A percentile compares a stretch with the other conserved stretches of the same genome.
Conservation (phyloP, 495 filamentous ascomycete genomes). For the Hapsidospora chrysogenum region DNA sequence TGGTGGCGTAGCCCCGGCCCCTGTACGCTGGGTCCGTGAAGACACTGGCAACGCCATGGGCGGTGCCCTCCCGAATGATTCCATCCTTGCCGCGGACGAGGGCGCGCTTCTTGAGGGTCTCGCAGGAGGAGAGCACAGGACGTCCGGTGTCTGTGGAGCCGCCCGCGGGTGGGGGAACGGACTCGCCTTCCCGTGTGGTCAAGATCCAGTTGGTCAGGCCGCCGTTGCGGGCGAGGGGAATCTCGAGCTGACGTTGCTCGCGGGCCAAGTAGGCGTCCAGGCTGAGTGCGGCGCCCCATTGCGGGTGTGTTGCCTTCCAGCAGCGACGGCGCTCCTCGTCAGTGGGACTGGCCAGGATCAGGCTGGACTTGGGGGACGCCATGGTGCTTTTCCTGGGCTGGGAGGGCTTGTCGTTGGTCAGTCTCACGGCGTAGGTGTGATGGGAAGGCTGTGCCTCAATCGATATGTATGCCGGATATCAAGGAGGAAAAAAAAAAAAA, state of each 20-base stretch:
- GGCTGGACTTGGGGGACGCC: no score
- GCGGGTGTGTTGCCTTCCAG: constrained; percentile 48
- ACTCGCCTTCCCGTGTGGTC: no score
- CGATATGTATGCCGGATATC: neutral
- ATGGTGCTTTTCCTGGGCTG: no score
- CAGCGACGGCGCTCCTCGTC: constrained; percentile 42
- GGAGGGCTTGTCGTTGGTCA: no score
- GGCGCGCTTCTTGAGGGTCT: constrained; percentile 64
- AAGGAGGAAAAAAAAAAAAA: neutral
- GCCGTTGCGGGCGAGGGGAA: constrained; percentile 51
- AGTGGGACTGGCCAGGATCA: constrained; percentile 54
- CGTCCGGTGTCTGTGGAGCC: constrained; percentile 17
- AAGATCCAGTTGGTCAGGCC: constrained; percentile 79
- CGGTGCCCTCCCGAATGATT: constrained; percentile 44
- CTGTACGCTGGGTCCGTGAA: constrained; percentile 60
- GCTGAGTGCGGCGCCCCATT: constrained; percentile 55
- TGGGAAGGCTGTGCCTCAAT: no score
- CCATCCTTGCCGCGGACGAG: constrained; percentile 16
- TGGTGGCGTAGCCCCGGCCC: constrained; percentile 60
- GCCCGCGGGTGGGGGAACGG: no score
- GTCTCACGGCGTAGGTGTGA: no score
- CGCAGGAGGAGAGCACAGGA: constrained; percentile 63
- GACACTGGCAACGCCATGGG: constrained; percentile 74
- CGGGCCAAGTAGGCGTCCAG: constrained; percentile 58
- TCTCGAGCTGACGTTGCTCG: constrained; percentile 52